These are phyloP conservation scores for Phialophora expanda DNA, from an alignment of 2,329 filamentous ascomycete genomes.

Conservation along the genomic window DNA sequence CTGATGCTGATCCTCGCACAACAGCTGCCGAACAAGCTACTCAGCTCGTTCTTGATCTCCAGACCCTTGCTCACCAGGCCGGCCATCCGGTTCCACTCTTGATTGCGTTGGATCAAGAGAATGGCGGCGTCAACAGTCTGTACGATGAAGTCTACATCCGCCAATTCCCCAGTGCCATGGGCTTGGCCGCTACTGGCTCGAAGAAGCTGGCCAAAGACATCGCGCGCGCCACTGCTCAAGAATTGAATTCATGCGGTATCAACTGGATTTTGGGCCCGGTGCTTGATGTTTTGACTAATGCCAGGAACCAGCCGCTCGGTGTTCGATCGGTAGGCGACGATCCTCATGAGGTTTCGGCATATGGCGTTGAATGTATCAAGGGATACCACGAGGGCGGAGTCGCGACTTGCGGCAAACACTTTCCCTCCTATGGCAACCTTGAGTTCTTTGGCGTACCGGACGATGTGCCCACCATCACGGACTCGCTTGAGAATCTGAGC, in stretches of 20 bases:
- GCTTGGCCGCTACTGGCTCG: conserved; percentile 87
- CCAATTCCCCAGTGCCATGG: conserved; percentile 97
- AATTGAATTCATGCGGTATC: conserved; percentile 89
- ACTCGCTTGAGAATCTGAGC: conserved; percentile 89
- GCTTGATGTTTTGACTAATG: conserved; percentile 91
- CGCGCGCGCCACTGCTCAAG: conserved; percentile 89
- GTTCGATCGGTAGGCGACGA: conserved; percentile 91
- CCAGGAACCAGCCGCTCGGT: conserved; percentile 85
- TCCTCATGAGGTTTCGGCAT: conserved; percentile 91
- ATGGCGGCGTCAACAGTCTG: conserved; percentile 95
- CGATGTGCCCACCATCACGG: conserved; percentile 93
- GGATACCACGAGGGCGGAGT: conserved; percentile 91
- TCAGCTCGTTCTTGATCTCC: conserved; percentile 83
- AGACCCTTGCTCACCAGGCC: conserved; percentile 87
- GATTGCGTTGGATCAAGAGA: conserved; percentile 94
- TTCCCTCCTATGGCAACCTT: conserved; percentile 92
- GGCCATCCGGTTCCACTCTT: conserved; percentile 87
- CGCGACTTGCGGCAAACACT: conserved; percentile 91
- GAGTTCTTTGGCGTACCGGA: conserved; percentile 90
- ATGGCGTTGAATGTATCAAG: conserved; percentile 86
- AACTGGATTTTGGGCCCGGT: conserved; percentile 96
- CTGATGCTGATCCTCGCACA: conserved; percentile 33
- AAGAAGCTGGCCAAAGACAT: conserved; percentile 85
- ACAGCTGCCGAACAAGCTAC: conserved; percentile 90
- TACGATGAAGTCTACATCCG: conserved; percentile 96